A percentile compares a stretch with the other conserved stretches of the same genome.
Evolutionary conservation across 169 alveolate genomes (phyloP).

Genomic region (Plasmodium relictum): DNA sequence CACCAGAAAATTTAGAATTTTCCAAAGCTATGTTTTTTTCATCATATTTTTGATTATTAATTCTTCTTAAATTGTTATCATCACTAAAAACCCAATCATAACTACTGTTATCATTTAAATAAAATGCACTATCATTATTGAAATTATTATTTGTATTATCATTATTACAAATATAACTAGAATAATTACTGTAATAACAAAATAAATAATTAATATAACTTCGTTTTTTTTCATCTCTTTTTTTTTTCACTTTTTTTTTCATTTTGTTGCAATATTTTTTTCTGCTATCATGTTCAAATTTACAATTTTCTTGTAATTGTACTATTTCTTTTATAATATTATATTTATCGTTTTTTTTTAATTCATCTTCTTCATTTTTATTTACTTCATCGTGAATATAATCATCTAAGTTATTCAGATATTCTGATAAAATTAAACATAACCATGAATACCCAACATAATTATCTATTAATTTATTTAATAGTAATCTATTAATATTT

Average conservation of each 20-base stretch:
- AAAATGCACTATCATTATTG: too few relatives aligned
- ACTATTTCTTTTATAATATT: constrained; percentile 21
- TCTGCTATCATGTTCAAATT: not conserved
- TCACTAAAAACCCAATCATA: constrained; percentile 37
- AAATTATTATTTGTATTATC: not conserved
- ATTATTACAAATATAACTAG: not conserved
- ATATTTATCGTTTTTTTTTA: constrained; percentile 10
- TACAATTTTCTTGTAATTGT: not conserved
- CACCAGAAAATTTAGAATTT: not conserved
- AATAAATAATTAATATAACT: constrained; percentile 40
- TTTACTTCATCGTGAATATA: not conserved
- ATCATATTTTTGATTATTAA: not conserved
- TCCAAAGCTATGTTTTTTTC: not conserved
- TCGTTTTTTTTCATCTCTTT: not conserved
- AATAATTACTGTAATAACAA: constrained; percentile 32
- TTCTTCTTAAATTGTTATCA: not conserved
- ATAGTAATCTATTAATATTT: constrained; percentile 80
- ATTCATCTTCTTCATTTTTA: constrained; percentile 10
- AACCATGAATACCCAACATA: constrained; percentile 88
- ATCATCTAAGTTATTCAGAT: constrained; percentile 29
- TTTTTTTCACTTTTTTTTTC: constrained; percentile 1
- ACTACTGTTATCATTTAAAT: constrained; percentile 1
- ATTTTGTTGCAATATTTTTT: not conserved
- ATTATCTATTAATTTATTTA: constrained; percentile 84
- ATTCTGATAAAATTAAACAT: constrained; percentile 79